Evolutionary conservation across 2,329 filamentous ascomycete genomes (phyloP).

Genomic region (Achaetomium macrosporum): DNA sequence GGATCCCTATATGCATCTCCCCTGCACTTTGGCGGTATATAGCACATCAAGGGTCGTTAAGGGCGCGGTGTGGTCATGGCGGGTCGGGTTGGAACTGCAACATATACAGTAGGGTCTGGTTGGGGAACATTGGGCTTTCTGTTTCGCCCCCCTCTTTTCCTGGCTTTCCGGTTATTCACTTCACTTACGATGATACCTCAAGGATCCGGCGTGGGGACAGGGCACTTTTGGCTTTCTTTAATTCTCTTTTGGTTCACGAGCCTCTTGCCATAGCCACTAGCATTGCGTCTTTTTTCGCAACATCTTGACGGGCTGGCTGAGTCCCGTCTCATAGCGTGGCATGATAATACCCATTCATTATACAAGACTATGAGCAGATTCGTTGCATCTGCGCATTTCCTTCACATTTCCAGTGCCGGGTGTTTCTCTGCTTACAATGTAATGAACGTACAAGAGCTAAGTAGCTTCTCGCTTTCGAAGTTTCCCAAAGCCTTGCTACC

Average conservation of each 20-base stretch:
- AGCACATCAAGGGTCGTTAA: slow-evolving; percentile 20
- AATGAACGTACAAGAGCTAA: too few relatives aligned
- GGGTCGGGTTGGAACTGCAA: slow-evolving; percentile 9
- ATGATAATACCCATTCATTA: slow-evolving; percentile 7
- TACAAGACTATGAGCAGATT: neutral
- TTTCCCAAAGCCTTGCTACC: neutral
- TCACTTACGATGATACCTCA: slow-evolving; percentile 19
- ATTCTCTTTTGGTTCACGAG: slow-evolving; percentile 3
- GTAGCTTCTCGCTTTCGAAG: neutral
- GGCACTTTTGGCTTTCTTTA: slow-evolving; percentile 11
- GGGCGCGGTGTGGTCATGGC: slow-evolving; percentile 17
- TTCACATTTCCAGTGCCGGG: too few relatives aligned
- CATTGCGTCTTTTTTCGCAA: neutral
- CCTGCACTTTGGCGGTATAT: slow-evolving; percentile 15
- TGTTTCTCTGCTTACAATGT: too few relatives aligned
- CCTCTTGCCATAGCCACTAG: neutral
- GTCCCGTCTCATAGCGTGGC: neutral
- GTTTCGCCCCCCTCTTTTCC: slow-evolving; percentile 18
- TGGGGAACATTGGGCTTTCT: slow-evolving; percentile 6
- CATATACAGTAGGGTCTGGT: neutral
- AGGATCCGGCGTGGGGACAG: slow-evolving; percentile 12
- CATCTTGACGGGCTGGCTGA: neutral
- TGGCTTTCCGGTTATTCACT: slow-evolving; percentile 3
- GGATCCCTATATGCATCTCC: slow-evolving; percentile 12
- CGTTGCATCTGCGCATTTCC: too few relatives aligned